Evolutionary conservation across 805 yeast genomes (phyloP).

Genomic region (Ogataea populi-albae): DNA sequence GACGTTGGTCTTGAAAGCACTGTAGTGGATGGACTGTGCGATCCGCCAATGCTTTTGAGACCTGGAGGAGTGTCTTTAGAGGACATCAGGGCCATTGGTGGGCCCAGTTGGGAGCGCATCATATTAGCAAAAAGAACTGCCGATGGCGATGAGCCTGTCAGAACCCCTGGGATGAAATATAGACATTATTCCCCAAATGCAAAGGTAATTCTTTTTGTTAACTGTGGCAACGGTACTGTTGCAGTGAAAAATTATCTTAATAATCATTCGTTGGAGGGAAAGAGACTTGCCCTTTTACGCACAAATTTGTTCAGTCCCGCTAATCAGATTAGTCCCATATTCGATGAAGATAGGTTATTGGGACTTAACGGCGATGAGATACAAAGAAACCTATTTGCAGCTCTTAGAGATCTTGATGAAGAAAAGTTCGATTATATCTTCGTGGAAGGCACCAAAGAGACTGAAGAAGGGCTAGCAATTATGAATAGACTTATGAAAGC

Average conservation of each 20-base stretch:
- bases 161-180: conserved; percentile 98
- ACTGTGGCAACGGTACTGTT: conserved; percentile 42
- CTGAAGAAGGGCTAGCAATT: conserved; percentile 84
- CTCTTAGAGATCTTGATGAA: conserved; percentile 74
- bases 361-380: conserved; percentile 56
- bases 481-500: conserved; percentile 91
- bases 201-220: conserved; percentile 63
- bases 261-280: conserved; percentile 9
- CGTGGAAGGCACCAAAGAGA: conserved; percentile 78
- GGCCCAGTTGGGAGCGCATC: conserved; percentile 62
- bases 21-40: conserved; percentile 82
- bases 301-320: conserved; percentile 34
- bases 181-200: conserved; percentile 93
- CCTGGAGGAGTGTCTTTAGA: conserved; percentile 94
- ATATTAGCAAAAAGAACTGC: conserved; percentile 65
- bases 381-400: conserved; percentile 70
- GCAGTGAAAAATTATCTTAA: conserved; percentile 13
- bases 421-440: conserved; percentile 64
- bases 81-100: conserved; percentile 64
- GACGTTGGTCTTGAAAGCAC: conserved; percentile 91
- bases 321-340: conserved; percentile 15
- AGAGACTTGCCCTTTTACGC: conserved; percentile 52
- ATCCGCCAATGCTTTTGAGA: conserved; percentile 83
- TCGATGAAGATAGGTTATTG: conserved; percentile 34
- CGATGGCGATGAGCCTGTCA: conserved; percentile 62